phyloP scores from a whole-genome alignment of 441 rosid species.

The Brassica hybrid region DNA sequence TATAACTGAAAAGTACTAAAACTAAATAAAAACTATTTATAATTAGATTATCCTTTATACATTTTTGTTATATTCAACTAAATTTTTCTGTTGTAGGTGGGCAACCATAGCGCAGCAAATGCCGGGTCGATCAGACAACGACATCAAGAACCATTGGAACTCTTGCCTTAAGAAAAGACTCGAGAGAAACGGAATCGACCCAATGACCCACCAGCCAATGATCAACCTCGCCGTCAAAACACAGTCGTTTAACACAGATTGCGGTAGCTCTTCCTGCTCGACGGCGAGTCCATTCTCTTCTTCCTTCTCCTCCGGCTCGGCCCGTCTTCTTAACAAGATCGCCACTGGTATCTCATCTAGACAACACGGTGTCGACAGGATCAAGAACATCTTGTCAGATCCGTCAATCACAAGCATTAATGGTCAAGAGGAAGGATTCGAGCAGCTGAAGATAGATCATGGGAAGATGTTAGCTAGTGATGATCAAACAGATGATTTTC shows the following conservation, averaged over 20 bases:
- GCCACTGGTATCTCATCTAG: conserved; percentile 36
- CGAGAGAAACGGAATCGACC: conserved; percentile 79
- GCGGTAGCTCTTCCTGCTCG: conserved; percentile 13
- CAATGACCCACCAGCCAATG: conserved; percentile 75
- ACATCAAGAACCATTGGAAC: conserved; percentile 97
- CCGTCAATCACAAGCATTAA: background rate
- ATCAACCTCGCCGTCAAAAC: conserved; percentile 22
- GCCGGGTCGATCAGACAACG: conserved; percentile 91
- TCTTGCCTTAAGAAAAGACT: conserved; percentile 93
- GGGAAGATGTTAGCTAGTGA: conserved; percentile 3
- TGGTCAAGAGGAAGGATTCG: conserved; percentile 12
- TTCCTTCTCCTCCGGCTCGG: conserved; percentile 26
- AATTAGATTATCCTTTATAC: background rate
- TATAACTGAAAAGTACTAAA: background rate
- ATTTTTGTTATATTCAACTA: background rate
- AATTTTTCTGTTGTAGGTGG: conserved; percentile 35
- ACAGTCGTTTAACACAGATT: conserved; percentile 6
- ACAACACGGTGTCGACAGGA: conserved; percentile 33
- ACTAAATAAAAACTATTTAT: background rate
- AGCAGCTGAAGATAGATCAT: conserved; percentile 4
- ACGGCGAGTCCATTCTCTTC: conserved; percentile 9
- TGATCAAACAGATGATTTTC: conserved; percentile 27
- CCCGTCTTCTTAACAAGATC: conserved; percentile 34
- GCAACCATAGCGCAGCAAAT: conserved; percentile 47
- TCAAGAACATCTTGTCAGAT: conserved; percentile 24